Percentiles rank a stretch among this genome's conserved stretches.
phyloP scores from a whole-genome alignment of 441 rosid species.

The Croton laevigatus region DNA sequence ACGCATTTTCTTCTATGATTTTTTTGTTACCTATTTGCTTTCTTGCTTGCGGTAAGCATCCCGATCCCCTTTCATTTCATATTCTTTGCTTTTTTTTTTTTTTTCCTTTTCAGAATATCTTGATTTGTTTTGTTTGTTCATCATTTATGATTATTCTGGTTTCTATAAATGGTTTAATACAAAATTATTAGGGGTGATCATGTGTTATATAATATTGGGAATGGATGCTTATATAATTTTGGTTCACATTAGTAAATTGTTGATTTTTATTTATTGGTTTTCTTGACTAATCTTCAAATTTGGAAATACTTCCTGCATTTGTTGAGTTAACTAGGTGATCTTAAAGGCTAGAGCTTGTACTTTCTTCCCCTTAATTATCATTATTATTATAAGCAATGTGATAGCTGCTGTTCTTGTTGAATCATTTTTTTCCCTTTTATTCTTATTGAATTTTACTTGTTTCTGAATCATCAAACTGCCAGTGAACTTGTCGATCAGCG shows the following conservation, averaged over 20 bases:
- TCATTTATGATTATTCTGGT: not conserved
- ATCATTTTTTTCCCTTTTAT: not conserved
- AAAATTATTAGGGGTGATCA: not conserved
- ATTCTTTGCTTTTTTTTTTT: not conserved
- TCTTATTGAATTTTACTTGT: not conserved
- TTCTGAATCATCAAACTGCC: not conserved
- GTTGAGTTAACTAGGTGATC: not conserved
- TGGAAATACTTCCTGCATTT: not conserved
- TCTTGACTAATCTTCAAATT: not conserved
- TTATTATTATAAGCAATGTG: not conserved
- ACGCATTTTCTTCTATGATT: not conserved
- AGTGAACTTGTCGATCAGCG: not conserved
- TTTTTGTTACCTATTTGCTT: not conserved
- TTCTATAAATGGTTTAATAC: slow-evolving; percentile 1
- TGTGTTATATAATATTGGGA: not conserved
- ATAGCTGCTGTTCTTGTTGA: not conserved
- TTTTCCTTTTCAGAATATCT: not conserved
- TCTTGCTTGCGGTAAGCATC: slow-evolving; percentile 2
- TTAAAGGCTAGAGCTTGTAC: not conserved
- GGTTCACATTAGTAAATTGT: not conserved
- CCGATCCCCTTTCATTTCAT: too few species aligned
- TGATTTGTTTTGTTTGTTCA: too few species aligned
- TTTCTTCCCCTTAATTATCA: not conserved
- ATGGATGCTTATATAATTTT: not conserved
- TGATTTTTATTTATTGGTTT: not conserved